phyloP scores from a whole-genome alignment of 805 yeast genomes.

The Cyberlindnera americana region DNA sequence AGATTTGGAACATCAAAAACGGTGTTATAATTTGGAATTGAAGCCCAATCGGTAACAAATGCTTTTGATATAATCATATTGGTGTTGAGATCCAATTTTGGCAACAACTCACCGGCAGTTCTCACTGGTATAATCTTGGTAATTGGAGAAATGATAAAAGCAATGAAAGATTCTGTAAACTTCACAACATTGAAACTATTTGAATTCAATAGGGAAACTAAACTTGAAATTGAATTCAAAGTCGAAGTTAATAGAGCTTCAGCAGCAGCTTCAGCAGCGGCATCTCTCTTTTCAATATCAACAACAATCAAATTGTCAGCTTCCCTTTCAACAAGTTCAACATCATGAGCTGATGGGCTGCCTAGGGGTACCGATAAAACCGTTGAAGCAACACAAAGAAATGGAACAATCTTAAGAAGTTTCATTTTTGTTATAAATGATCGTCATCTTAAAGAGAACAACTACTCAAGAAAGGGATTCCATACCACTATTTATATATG shows the following conservation, averaged over 20 bases:
- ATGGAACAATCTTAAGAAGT: no score
- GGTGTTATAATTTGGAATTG: slow-evolving; percentile 6
- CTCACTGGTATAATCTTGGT: slow-evolving; percentile 6
- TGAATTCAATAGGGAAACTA: slow-evolving; percentile 4
- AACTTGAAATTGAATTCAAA: not conserved
- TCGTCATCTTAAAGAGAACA: no score
- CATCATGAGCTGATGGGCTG: no score
- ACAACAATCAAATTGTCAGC: not conserved
- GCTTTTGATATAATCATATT: slow-evolving; percentile 7
- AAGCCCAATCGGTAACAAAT: slow-evolving; percentile 4
- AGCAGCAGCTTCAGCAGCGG: slow-evolving; percentile 1
- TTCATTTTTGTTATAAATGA: no score
- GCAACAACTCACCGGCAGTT: slow-evolving; percentile 3
- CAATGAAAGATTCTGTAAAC: slow-evolving; percentile 7
- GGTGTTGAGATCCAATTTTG: slow-evolving; percentile 3
- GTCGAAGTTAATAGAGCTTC: not conserved
- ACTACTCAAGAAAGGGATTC: no score
- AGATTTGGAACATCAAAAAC: slow-evolving; percentile 4
- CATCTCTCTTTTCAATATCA: slow-evolving; percentile 8
- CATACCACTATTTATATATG: no score
- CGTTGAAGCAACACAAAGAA: no score
- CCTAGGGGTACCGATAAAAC: no score
- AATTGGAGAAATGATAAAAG: slow-evolving; percentile 4
- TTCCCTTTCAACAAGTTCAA: slow-evolving; percentile 2
- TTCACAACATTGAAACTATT: slow-evolving; percentile 7